Evolutionary conservation across 2,329 filamentous ascomycete species (phyloP).

Genomic region (Fusarium dimerum): DNA sequence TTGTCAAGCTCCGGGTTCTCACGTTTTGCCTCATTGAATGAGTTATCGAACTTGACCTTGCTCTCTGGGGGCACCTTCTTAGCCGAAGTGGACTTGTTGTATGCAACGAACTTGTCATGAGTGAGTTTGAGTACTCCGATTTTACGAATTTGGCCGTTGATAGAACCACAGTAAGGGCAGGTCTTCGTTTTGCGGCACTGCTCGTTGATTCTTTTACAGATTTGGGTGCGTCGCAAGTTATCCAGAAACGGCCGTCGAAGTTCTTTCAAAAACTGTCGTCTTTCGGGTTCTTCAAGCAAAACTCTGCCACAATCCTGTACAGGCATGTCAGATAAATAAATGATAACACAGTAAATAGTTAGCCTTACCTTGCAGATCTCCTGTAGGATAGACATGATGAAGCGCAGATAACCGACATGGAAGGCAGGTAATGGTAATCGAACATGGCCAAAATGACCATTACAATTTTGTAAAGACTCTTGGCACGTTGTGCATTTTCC

Average conservation of each 20-base stretch:
- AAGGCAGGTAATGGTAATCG: constrained; percentile 88
- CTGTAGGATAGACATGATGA: constrained; percentile 88
- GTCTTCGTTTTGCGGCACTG: constrained; percentile 84
- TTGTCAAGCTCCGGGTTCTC: constrained; percentile 84
- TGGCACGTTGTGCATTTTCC: constrained; percentile 82
- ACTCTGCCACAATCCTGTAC: constrained; percentile 75
- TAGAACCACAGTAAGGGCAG: constrained; percentile 77
- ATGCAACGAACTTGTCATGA: constrained; percentile 89
- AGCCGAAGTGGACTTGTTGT: constrained; percentile 82
- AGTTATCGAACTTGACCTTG: constrained; percentile 83
- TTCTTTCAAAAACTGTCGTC: constrained; percentile 75
- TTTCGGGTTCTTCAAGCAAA: constrained; percentile 77
- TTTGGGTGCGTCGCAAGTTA: constrained; percentile 78
- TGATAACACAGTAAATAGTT: background rate
- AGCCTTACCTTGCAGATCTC: constrained; percentile 79
- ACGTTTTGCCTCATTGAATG: constrained; percentile 77
- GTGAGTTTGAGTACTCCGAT: constrained; percentile 88
- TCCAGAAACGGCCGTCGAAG: constrained; percentile 81
- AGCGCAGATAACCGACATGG: constrained; percentile 93
- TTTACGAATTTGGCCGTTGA: constrained; percentile 93
- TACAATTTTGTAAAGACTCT: constrained; percentile 78
- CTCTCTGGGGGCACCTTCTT: constrained; percentile 81
- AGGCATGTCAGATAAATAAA: constrained; percentile 5
- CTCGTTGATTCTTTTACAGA: constrained; percentile 85
- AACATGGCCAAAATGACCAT: constrained; percentile 94